Evolutionary conservation across 73 alveolate genomes (phyloP), one percentile per base, ranked within the genome.

Genomic region (Paramecium sonneborni): DNA sequence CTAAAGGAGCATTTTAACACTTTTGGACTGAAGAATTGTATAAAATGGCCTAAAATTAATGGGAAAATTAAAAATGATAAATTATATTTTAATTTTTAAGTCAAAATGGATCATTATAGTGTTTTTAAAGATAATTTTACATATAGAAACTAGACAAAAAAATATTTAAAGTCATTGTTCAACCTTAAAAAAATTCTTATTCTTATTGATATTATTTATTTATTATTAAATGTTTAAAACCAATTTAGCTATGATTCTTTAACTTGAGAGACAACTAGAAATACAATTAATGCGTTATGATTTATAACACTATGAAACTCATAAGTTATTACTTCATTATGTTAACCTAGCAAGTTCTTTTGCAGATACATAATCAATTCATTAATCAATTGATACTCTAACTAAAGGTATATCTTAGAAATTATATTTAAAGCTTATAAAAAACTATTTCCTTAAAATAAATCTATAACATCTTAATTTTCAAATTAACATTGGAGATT

Each of bases 201-300:
- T n/a, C n/a, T n/a, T n/a, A n/a, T n/a, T n/a, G n/a, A n/a, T n/a
- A n/a, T n/a, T n/a, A n/a, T 52, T 52, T 52, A 52, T 52, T 52
- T 52, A 28, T 20, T 5, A 72, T 30, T 5, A 72, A 34, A 38
- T 72, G 86, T 52, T 30, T 52, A 52, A 52, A 52, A 52, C 14
- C 68, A 72, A 23, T 72, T 14, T 28, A 34, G 12, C 24, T 69
- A 6, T 23, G 7, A 37, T 72, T 32, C 86, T 72, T 28, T 18
- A 72, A 72, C 57, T 72, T 20, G 44, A 72, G 57, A 72, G 57
- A 34, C 6, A 72, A 21, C 24, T 72, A n/a, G 86, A 72, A 72
- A 15, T 21, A 35, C 35, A 34, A 34, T 6, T 72, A 12, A 41
- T 28, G 44, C 38, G 35, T 15, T 6, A 72, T 72, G 86, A 62